A percentile compares a stretch with the other conserved stretches of the same genome.
phyloP scores from a whole-genome alignment of 1,284 basidiomycete species.

The Neolentinus lepideus region DNA sequence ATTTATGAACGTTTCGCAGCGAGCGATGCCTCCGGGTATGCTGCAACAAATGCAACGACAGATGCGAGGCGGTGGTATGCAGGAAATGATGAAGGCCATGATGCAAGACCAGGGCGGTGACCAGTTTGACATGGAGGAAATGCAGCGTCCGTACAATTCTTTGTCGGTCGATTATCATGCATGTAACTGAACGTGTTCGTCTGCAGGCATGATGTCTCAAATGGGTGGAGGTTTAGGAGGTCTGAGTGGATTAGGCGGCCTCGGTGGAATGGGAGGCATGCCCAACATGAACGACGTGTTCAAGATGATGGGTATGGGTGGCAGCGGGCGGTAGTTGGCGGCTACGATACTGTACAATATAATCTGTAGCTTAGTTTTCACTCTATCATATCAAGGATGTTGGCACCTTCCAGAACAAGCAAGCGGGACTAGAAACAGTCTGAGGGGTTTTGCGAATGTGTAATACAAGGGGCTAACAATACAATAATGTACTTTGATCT shows the following conservation, averaged over 20 bases:
- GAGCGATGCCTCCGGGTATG: constrained; percentile 86
- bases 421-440: no score
- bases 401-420: no score
- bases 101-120: constrained; percentile 87
- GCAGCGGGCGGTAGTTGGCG: constrained; percentile 26
- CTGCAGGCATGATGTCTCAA: constrained; percentile 74
- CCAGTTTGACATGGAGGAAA: constrained; percentile 79
- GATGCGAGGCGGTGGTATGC: constrained; percentile 80
- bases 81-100: constrained; percentile 95
- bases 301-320: constrained; percentile 82
- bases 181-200: constrained; percentile 3
- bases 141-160: constrained; percentile 58
- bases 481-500: not conserved
- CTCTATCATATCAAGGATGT: not conserved
- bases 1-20: constrained; percentile 32
- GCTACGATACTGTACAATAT: not conserved
- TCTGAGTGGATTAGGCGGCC: constrained; percentile 50
- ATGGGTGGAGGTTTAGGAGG: constrained; percentile 67
- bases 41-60: constrained; percentile 80
- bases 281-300: constrained; percentile 66
- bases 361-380: not conserved
- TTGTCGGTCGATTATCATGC: constrained; percentile 5
- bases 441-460: not conserved
- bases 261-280: constrained; percentile 35
- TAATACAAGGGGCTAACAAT: not conserved